Evolutionary conservation across 108 stramenopile genomes (phyloP), one percentile per base, ranked within the genome.

Genomic region (Aurantiochytrium sp.): DNA sequence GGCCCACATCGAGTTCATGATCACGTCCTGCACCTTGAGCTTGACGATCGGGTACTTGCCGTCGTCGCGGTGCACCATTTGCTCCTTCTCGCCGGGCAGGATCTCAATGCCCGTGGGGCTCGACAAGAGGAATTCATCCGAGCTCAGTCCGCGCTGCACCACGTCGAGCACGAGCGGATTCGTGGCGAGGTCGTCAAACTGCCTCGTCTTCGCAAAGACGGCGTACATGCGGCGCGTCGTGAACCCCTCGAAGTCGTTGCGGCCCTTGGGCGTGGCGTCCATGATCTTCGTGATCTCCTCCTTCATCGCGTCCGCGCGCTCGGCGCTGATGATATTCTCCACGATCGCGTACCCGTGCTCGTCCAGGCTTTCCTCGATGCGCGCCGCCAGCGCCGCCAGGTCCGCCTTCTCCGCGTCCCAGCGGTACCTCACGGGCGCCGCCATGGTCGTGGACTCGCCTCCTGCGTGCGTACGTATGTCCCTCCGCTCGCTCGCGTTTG

Each of bases 1-100:
- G 6, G 73, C 39, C 73, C 73, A 81, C 73, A 81, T 81, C 10
- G 73, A 27, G 73, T 81, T 81, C 73, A 81, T 81, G 73, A 81
- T 81, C 0, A 81, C 45, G n/a, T 81, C 73, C 24, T 48, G 39
- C 42, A 48, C 42, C 45, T 12, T 17, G 19, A 81, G 17, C 59
- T 65, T 65, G 39, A 21, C 42, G 12, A 81, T 81, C 6, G 73
- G 73, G 30, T 81, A 81, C 73, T 81, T 81, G 21, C 73, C 73
- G 30, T 81, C 73, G 24, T 81, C 73, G 6, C 73, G 1, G 24
- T 81, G 73, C 73, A 48, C 45, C 39, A 41, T 22, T 24, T 81
- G 73, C 73, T 81, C 73, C 39, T 22, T n/a, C 2, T 81, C 73
- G 39, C 73, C 73, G 1, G 73, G 73, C 17, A 17, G 42, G 45